These are phyloP conservation scores for Conidiobolus incongruus DNA, from an alignment of 371 early-diverging fungal species.

Conservation along the genomic window DNA sequence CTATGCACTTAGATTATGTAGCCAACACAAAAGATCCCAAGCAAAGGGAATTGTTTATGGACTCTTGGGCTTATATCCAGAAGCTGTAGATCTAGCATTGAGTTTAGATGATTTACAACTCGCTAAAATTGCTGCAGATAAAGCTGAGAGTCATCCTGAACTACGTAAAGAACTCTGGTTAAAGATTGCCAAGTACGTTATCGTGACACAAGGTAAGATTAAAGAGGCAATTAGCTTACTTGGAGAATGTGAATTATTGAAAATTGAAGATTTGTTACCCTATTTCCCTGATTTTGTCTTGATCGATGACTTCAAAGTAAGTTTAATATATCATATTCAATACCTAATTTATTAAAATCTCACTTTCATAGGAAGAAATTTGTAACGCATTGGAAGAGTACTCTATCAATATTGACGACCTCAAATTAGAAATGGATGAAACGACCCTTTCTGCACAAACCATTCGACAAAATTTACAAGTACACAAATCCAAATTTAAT, in stretches of 20 bases:
- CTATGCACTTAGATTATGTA: constrained; percentile 69
- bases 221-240: constrained; percentile 69
- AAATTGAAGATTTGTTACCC: constrained; percentile 85
- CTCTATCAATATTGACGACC: constrained; percentile 47
- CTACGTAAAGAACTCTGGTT: constrained; percentile 78
- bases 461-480: constrained; percentile 58
- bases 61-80: constrained; percentile 57
- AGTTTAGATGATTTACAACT: constrained; percentile 65
- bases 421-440: constrained; percentile 77
- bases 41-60: constrained; percentile 67
- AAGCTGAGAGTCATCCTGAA: constrained; percentile 59
- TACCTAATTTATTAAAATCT: background rate
- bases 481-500: constrained; percentile 32
- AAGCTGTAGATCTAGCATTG: constrained; percentile 67
- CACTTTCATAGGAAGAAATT: constrained; percentile 33
- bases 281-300: constrained; percentile 86
- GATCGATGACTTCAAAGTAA: constrained; percentile 81
- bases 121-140: constrained; percentile 74
- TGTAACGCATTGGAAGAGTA: constrained; percentile 67
- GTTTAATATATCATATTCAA: background rate
- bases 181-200: constrained; percentile 71
- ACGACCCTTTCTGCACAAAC: constrained; percentile 62
- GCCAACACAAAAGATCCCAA: constrained; percentile 38
- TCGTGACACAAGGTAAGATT: constrained; percentile 57
- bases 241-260: constrained; percentile 51